Base-by-base conservation (phyloP, 306 rosid species). In the Acmispon strigosus region DNA sequence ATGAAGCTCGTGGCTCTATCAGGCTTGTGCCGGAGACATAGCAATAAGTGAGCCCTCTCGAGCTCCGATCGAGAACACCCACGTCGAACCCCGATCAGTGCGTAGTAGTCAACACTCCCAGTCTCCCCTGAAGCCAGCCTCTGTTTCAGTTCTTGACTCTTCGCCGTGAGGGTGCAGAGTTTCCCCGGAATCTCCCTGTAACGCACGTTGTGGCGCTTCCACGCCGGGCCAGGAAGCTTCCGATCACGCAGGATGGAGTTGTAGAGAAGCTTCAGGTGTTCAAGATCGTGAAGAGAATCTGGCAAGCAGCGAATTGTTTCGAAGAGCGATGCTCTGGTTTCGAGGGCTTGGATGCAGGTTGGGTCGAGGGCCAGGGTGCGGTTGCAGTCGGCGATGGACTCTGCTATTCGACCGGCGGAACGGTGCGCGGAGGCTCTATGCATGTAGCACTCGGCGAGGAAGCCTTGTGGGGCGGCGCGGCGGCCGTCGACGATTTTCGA, bases 401-500 rank as follows among this genome's bases (percentile, higher is more conserved):
- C 99, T 0, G 97, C 96, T 0, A 95, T 89, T 47, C 97, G 77
- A 14, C 96, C 96, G 0, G 90, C 81, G 2, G 92, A 83, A 4
- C 82, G 77, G 73, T 83, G 90, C 0, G 99, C 91, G 0, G 86
- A 74, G 68, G 99, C 92, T 11, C 99, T 76, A 53, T 86, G 82
- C 92, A 91, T 81, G 62, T 87, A 91, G 76, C 99, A 95, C 59
- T 95, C 96, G 0, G 96, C 99, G 0, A 95, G 83, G 81, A 95
- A 95, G 42, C 90, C 94, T 52, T 91, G 99, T 0, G 99, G 97
- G 1, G 96, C 96, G 4, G 83, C 84, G 4, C 96, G 95, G 15
- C 99, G 96, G 49, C 99, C 96, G n/a, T 91, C 99, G 0, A 95
- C 81, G 0, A 95, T 91, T 81, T 95, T 95, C 8, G 86, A 76